A percentile compares a stretch with the other conserved stretches of the same genome.
These are phyloP conservation scores for Pythium sukuiense DNA, from an alignment of 352 stramenopile species.

Conservation along the genomic window DNA sequence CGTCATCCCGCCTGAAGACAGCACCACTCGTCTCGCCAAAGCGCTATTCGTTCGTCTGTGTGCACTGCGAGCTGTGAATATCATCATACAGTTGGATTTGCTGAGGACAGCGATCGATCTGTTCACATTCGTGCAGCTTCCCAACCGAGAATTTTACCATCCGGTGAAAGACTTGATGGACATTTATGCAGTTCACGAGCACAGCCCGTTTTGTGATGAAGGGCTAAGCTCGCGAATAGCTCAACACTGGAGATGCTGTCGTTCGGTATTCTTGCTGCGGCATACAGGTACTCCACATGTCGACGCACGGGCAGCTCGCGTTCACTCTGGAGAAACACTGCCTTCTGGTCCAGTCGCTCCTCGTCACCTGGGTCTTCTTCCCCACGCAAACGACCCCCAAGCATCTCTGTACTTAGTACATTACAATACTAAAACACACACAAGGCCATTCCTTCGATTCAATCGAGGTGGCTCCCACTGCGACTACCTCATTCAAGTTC, in stretches of 20 bases:
- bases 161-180: neutral
- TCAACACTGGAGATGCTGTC: neutral
- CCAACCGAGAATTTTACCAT: neutral
- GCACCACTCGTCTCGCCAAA: neutral
- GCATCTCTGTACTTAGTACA: conserved; percentile 17
- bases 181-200: neutral
- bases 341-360: conserved; percentile 24
- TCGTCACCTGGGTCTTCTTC: conserved; percentile 28
- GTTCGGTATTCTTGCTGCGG: neutral
- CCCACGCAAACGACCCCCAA: conserved; percentile 15
- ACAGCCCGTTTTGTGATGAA: neutral
- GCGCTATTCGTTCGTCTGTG: conserved; percentile 3
- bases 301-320: conserved; percentile 16
- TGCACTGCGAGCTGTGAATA: too few relatives aligned
- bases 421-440: too few relatives aligned
- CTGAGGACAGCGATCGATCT: neutral
- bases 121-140: neutral
- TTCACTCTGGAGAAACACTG: conserved; percentile 35
- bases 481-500: too few relatives aligned
- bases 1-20: too few relatives aligned
- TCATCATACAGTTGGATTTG: neutral
- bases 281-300: neutral
- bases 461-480: too few relatives aligned
- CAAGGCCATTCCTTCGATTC: too few relatives aligned
- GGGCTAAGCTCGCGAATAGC: too few relatives aligned